A percentile compares a stretch with the other conserved stretches of the same genome.
phyloP scores from a whole-genome alignment of 441 rosid species.

The Jatropha podagrica region DNA sequence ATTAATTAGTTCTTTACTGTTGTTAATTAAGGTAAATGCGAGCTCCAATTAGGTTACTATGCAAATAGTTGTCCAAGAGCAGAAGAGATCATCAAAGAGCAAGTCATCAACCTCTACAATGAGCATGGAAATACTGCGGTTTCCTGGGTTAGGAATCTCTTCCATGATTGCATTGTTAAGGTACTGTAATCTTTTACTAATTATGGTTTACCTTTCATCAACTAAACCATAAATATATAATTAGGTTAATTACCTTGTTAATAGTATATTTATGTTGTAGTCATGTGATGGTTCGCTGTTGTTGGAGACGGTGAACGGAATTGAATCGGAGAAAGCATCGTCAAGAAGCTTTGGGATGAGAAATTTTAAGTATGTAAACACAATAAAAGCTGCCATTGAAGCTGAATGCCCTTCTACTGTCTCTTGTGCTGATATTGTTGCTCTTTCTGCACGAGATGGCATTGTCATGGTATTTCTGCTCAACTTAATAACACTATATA shows the following conservation, averaged over 20 bases:
- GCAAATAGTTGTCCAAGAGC: constrained; percentile 68
- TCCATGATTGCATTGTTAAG: constrained; percentile 79
- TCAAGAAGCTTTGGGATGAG: constrained; percentile 83
- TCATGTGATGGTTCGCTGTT: constrained; percentile 84
- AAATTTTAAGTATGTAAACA: constrained; percentile 69
- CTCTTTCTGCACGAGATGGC: constrained; percentile 91
- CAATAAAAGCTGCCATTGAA: constrained; percentile 79
- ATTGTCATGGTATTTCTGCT: constrained; percentile 51
- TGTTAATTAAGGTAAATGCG: constrained; percentile 41
- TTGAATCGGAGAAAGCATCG: constrained; percentile 63
- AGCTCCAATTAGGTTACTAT: constrained; percentile 63
- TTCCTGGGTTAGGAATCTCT: constrained; percentile 90
- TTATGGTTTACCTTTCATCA: neutral
- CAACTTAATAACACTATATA: too few species aligned
- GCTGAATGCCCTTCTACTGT: constrained; percentile 73
- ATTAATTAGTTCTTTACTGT: too few species aligned
- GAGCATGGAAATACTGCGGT: constrained; percentile 86
- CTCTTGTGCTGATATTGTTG: constrained; percentile 81
- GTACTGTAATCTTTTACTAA: constrained; percentile 20
- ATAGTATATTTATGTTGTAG: constrained; percentile 21
- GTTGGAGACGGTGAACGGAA: constrained; percentile 46
- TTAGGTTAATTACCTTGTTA: neutral
- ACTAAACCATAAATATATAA: neutral
- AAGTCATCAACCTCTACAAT: constrained; percentile 57
- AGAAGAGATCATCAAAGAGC: constrained; percentile 67